Conservation (phyloP, 2,329 filamentous ascomycete species). For the Saccharata proteae region DNA sequence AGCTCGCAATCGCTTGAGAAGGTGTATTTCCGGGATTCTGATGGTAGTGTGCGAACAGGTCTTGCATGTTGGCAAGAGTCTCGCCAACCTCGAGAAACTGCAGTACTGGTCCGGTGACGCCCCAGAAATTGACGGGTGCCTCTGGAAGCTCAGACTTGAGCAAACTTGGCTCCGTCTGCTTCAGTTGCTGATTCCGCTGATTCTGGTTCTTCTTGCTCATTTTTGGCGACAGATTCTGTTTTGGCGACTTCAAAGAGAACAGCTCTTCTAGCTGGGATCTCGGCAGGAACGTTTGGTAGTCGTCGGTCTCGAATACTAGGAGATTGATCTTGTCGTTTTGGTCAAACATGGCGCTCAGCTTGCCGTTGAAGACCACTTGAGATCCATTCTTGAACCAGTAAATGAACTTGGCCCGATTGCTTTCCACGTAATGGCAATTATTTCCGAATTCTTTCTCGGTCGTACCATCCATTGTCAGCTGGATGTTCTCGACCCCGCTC, state of each 20-base stretch:
- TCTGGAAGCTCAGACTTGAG: constrained; percentile 33
- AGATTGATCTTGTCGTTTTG: constrained; percentile 68
- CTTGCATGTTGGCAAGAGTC: constrained; percentile 52
- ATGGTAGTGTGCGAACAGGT: constrained; percentile 45
- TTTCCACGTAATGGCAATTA: constrained; percentile 63
- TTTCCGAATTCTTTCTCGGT: constrained; percentile 45
- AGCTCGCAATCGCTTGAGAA: constrained; percentile 41
- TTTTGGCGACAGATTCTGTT: constrained; percentile 44
- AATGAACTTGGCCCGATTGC: constrained; percentile 64
- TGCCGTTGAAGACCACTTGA: constrained; percentile 68
- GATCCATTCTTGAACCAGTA: constrained; percentile 81
- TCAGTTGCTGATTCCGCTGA: constrained; percentile 36
- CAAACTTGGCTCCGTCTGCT: constrained; percentile 29
- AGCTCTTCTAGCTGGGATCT: constrained; percentile 44
- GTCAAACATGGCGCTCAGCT: constrained; percentile 68
- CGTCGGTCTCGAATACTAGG: constrained; percentile 66
- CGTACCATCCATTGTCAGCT: constrained; percentile 67
- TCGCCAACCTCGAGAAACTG: constrained; percentile 54
- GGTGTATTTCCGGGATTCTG: constrained; percentile 41
- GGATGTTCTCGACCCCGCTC: constrained; percentile 74
- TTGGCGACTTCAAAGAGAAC: constrained; percentile 35
- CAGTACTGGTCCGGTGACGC: constrained; percentile 44
- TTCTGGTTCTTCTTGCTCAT: constrained; percentile 48
- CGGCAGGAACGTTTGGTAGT: constrained; percentile 74
- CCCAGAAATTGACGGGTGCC: constrained; percentile 37